Evolutionary conservation across 1,284 basidiomycete genomes (phyloP).

Genomic region (Boletus calvinii): DNA sequence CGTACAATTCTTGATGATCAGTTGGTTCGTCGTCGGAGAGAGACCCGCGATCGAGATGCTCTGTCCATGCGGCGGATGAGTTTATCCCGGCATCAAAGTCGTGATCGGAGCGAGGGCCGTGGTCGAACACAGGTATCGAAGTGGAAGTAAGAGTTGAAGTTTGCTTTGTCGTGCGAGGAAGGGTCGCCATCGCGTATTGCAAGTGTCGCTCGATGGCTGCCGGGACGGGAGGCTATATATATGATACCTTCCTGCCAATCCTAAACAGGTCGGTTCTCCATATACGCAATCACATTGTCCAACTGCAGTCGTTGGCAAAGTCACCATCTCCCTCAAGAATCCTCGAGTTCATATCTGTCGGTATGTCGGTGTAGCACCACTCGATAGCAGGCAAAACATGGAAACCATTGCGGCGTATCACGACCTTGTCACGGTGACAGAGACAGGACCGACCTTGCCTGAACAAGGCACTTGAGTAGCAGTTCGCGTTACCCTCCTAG

Average conservation of each 20-base stretch:
- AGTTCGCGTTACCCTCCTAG: neutral
- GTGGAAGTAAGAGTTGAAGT: slow-evolving; percentile 7
- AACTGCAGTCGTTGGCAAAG: neutral
- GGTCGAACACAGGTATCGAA: slow-evolving; percentile 7
- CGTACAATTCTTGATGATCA: slow-evolving; percentile 37
- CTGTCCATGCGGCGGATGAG: slow-evolving; percentile 72
- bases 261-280: slow-evolving; percentile 8
- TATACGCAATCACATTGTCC: neutral
- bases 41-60: slow-evolving; percentile 46
- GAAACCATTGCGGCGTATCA: neutral
- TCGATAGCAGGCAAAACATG: neutral
- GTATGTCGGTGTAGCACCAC: neutral
- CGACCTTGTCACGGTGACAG: neutral
- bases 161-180: slow-evolving; percentile 29
- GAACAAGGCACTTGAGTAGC: slow-evolving; percentile 5
- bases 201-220: too few species aligned
- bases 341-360: neutral
- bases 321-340: neutral
- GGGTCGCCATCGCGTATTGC: slow-evolving; percentile 30
- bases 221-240: neutral
- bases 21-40: slow-evolving; percentile 43
- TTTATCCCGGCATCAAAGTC: slow-evolving; percentile 77
- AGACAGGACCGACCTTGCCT: slow-evolving; percentile 16
- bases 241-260: neutral
- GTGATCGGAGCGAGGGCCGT: slow-evolving; percentile 31